Evolutionary conservation across 805 yeast genomes (phyloP).

Genomic region (Candida xyloterini): DNA sequence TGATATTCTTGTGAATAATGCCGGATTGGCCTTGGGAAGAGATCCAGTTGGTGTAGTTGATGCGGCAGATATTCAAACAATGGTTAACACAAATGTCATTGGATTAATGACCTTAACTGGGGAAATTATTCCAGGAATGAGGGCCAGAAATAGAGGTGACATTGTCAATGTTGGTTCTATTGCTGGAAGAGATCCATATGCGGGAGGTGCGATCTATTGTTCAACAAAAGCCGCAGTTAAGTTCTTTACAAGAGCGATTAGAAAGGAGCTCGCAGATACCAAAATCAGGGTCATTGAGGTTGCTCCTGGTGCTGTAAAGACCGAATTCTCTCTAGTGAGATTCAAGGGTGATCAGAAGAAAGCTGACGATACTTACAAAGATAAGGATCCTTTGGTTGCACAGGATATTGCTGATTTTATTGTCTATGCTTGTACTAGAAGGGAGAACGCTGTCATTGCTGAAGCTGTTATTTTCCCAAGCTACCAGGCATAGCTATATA

Average conservation of each 20-base stretch:
- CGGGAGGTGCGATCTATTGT: conserved; percentile 70
- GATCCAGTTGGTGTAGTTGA: conserved; percentile 42
- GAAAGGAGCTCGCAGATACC: conserved; percentile 36
- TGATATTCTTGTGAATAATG: conserved; percentile 64
- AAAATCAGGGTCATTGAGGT: conserved; percentile 63
- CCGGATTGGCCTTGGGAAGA: conserved; percentile 44
- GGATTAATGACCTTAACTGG: conserved; percentile 47
- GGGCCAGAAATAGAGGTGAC: conserved; percentile 46
- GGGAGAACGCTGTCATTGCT: conserved; percentile 57
- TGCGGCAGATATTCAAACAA: conserved; percentile 37
- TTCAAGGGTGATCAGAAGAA: conserved; percentile 53
- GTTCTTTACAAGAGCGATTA: conserved; percentile 42
- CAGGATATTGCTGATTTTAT: conserved; percentile 61
- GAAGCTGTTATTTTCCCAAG: conserved; percentile 40
- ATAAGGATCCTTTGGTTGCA: conserved; percentile 54
- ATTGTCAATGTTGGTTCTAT: conserved; percentile 65
- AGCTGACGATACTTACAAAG: conserved; percentile 56
- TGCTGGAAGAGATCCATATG: conserved; percentile 70
- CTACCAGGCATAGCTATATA: conserved; percentile 6
- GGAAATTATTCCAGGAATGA: conserved; percentile 40
- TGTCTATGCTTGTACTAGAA: conserved; percentile 56
- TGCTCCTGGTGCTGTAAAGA: conserved; percentile 70
- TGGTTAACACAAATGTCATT: conserved; percentile 47
- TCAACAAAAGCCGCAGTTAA: conserved; percentile 64
- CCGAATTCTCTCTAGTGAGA: conserved; percentile 61